Base-by-base conservation (phyloP, 2,329 filamentous ascomycete species). In the Alternaria sp. region DNA sequence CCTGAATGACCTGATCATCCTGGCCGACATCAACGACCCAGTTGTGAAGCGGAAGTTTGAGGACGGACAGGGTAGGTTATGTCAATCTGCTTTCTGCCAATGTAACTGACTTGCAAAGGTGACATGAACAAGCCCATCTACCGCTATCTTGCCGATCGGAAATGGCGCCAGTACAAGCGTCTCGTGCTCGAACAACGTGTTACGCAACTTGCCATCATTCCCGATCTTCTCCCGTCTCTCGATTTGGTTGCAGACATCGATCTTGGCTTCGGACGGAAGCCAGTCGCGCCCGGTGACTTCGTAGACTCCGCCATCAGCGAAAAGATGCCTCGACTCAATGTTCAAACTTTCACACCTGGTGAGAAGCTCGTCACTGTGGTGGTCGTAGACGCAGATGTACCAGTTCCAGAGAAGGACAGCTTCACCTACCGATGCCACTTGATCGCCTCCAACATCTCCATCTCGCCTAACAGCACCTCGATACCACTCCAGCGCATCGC, bases 61-160 rank as follows among this genome's bases (percentile, higher is more conserved):
- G 79, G 94, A 98, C 80, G 93, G 94, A 23, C 81, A 90, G 73
- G 93, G 95, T 97, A 84, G 72, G 87, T 80, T 47, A n/a, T 11
- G 8, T 43, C 19, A 9, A 36, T 21, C 2, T 8, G 11, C 6
- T 21, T 17, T 26, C 40, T n/a, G 8, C 8, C n/a, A 19, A 10
- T 32, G 10, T 30, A 21, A 28, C 69, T 71, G 28, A 72, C 67
- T n/a, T 40, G 6, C 21, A 7, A 69, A 97, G 94, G 91, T 69
- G 93, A 98, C 81, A 95, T 98, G 93, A 90, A 88, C 83, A 97
- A 97, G 81, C 95, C 95, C 67, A 94, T 99, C 77, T 99, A 99
- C 84, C 92, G 95, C 68, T 88, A 92, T 80, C 90, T 98, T 54
- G 93, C 95, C 64, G 88, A 97, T 76, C 84, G 87, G 73, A 93